Evolutionary conservation across 768 basidiomycete genomes (phyloP), one percentile per base, ranked within the genome.

Genomic region (Astraeus odoratus): DNA sequence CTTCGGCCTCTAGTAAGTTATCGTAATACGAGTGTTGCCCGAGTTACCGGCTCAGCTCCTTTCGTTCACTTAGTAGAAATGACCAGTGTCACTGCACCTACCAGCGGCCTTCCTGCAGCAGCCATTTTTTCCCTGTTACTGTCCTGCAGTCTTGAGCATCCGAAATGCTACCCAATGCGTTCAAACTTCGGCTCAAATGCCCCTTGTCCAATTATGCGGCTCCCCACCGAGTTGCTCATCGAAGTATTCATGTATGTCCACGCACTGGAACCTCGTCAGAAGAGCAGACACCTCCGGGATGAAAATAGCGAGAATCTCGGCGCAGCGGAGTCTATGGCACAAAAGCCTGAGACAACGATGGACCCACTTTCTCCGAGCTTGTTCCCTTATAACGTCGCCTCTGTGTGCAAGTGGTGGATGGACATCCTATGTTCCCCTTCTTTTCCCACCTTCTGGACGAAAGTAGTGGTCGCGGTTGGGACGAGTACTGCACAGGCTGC

Each of bases 331-430:
- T 23, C 26, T 13, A 9, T 3, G 10, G 13, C 16, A 10, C 26
- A 35, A 6, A 37, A 24, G 26, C 15, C 29, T n/a, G 25, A 20
- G 37, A 33, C 37, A 15, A 16, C 24, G n/a, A 29, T 27, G n/a
- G 15, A 46, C 26, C 44, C 37, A 10, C 18, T n/a, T 22, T 46
- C 44, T 15, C 36, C 44, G 3, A 38, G 35, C 19, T 26, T 46
- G 19, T 46, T 46, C 26, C 44, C 27, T n/a, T 46, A 46, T 13
- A 39, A 38, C 38, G 15, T 39, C 19, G 44, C 44, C 6, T 25
- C 37, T n/a, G 44, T 31, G 8, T 46, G 44, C 10, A 30, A 16
- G 16, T 19, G 15, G 20, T 46, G 44, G 44, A 33, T 9, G 15
- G 30, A 39, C 37, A 31, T 45, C n/a, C 15, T 46, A 24, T 44